These are phyloP conservation scores for Blastocystis sp. DNA, from an alignment of 352 stramenopile species.

Conservation along the genomic window DNA sequence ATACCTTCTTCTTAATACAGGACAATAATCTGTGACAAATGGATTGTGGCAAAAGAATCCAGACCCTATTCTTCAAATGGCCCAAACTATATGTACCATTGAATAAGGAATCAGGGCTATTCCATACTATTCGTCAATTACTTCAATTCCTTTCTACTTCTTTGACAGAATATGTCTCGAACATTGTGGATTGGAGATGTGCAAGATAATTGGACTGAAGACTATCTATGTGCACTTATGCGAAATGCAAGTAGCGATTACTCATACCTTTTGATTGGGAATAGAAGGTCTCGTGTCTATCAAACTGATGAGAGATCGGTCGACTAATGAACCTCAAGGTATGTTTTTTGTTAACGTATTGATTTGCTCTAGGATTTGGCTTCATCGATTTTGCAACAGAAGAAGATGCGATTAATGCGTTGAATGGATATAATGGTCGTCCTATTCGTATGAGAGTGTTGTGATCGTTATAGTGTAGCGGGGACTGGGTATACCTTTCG, in stretches of 20 bases:
- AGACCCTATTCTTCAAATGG: slow-evolving; percentile 6
- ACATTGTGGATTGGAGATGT: slow-evolving; percentile 66
- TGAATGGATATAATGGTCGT: slow-evolving; percentile 62
- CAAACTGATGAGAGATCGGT: slow-evolving; percentile 57
- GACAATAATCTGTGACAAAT: slow-evolving; percentile 62
- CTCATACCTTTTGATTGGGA: not conserved
- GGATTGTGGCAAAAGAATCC: not conserved
- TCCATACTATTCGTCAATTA: not conserved
- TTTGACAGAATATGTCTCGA: slow-evolving; percentile 21
- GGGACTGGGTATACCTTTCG: slow-evolving; percentile 62
- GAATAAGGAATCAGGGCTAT: not conserved
- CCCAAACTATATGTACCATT: not conserved
- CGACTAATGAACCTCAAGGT: slow-evolving; percentile 35
- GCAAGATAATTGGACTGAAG: slow-evolving; percentile 64
- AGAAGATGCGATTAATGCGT: slow-evolving; percentile 52
- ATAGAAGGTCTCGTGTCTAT: slow-evolving; percentile 50
- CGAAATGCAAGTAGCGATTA: slow-evolving; percentile 32
- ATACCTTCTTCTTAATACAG: slow-evolving; percentile 65
- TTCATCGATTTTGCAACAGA: slow-evolving; percentile 66
- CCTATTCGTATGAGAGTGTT: slow-evolving; percentile 18
- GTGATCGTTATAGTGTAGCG: not conserved
- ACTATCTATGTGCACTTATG: slow-evolving; percentile 60
- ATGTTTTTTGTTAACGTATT: not conserved
- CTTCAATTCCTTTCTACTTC: not conserved
- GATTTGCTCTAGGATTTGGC: slow-evolving; percentile 4